A percentile compares a stretch with the other conserved stretches of the same genome.
Evolutionary conservation across 2,329 filamentous ascomycete genomes (phyloP).

Genomic region (Xylaria sp.): DNA sequence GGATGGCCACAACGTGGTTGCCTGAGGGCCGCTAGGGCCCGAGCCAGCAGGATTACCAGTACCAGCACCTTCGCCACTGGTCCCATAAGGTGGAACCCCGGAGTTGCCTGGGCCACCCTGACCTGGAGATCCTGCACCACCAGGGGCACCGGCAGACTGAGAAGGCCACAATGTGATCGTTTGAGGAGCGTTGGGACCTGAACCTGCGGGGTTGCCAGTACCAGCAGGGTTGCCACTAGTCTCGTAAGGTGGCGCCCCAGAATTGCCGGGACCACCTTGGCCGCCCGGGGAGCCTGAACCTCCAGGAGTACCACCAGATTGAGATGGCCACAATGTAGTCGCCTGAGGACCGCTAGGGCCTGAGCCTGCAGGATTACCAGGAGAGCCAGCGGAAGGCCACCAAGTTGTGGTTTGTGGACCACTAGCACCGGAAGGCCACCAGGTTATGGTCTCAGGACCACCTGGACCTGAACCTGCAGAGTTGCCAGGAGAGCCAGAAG

Average conservation of each 20-base stretch:
- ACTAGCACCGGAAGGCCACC: not conserved
- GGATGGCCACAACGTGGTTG: slow-evolving; percentile 6
- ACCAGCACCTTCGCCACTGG: too few relatives aligned
- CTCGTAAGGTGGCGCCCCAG: slow-evolving; percentile 2
- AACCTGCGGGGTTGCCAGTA: slow-evolving; percentile 12
- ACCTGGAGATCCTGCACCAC: slow-evolving; percentile 16
- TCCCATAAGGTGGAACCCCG: slow-evolving; percentile 11
- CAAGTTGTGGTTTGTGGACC: not conserved
- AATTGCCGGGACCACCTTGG: slow-evolving; percentile 10
- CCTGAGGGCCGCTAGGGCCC: not conserved
- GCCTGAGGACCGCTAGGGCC: not conserved
- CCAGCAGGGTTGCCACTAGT: too few relatives aligned
- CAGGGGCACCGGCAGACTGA: slow-evolving; percentile 16
- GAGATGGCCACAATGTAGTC: slow-evolving; percentile 19
- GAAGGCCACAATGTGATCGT: slow-evolving; percentile 14
- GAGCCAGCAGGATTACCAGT: not conserved
- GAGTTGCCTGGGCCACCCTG: slow-evolving; percentile 18
- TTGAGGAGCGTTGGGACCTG: slow-evolving; percentile 6
- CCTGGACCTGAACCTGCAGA: not conserved
- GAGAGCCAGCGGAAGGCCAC: not conserved
- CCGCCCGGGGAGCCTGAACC: slow-evolving; percentile 20
- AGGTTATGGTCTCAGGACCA: not conserved
- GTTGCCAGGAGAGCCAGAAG: not conserved
- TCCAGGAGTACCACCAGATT: slow-evolving; percentile 9
- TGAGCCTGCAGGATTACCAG: not conserved